These are phyloP conservation scores for Mycena rosella DNA, from an alignment of 768 basidiomycete species.

Conservation along the genomic window DNA sequence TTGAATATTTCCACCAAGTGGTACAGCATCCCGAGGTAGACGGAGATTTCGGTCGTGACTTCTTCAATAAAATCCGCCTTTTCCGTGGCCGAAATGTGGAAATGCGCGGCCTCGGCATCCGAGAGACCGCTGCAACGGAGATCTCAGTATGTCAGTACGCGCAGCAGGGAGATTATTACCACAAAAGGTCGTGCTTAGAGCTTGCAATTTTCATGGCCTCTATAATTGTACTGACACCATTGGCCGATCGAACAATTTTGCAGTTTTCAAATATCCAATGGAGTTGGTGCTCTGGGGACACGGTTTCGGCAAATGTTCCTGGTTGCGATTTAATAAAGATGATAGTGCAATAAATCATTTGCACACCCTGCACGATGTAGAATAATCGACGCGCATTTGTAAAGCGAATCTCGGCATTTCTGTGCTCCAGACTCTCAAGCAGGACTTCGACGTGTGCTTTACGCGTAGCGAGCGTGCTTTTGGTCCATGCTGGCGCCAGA, in stretches of 20 bases:
- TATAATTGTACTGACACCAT: slow-evolving; percentile 86
- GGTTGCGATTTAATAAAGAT: slow-evolving; percentile 12
- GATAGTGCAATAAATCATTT: slow-evolving; percentile 3
- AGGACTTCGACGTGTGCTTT: slow-evolving; percentile 83
- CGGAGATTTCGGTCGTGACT: slow-evolving; percentile 90
- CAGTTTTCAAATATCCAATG: slow-evolving; percentile 97
- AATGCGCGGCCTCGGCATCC: slow-evolving; percentile 78
- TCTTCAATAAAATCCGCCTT: slow-evolving; percentile 88
- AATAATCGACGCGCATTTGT: slow-evolving; percentile 88
- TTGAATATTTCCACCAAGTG: slow-evolving; percentile 95
- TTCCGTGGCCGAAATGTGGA: slow-evolving; percentile 78
- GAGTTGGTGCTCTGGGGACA: slow-evolving; percentile 93
- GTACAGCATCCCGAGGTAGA: slow-evolving; percentile 96
- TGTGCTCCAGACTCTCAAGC: slow-evolving; percentile 89
- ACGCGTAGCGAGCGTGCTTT: slow-evolving; percentile 69
- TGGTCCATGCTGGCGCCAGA: slow-evolving; percentile 78
- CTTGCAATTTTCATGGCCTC: slow-evolving; percentile 93
- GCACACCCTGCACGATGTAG: slow-evolving; percentile 91
- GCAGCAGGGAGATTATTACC: slow-evolving; percentile 55
- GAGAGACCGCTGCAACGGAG: slow-evolving; percentile 72
- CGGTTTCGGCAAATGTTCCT: slow-evolving; percentile 94
- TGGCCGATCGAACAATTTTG: slow-evolving; percentile 84
- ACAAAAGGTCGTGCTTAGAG: slow-evolving; percentile 86
- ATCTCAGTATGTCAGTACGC: slow-evolving; percentile 13
- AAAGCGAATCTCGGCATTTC: slow-evolving; percentile 86